Base-by-base conservation (phyloP, 75 land plant genomes). In the Sequoia sempervirens region DNA sequence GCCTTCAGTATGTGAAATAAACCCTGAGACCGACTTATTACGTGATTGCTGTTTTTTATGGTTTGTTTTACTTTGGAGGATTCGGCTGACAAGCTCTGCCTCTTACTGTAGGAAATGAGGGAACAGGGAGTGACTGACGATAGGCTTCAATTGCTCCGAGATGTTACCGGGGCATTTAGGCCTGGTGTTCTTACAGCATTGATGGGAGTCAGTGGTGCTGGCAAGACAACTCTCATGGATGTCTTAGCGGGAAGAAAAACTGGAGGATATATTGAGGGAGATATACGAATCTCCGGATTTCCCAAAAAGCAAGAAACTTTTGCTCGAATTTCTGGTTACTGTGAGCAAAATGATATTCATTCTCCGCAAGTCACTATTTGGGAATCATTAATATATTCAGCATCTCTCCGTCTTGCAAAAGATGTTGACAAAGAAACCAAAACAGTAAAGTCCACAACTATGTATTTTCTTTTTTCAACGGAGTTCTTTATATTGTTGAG, bases 171-270 rank as follows among this genome's bases (percentile, higher is more conserved):
- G 54, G 89, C 94, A 69, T 95, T 95, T 80, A 83, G 96, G 45
- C 97, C 97, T 32, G 95, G 97, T 37, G 90, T 94, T 46, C 84
- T 95, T 32, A 94, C 97, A 17, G 95, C 95, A 30, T 82, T 95
- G 15, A 93, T 95, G 92, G 96, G 97, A 74, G 92, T 95, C n/a
- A 95, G 97, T 87, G 97, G 97, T 11, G 96, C 97, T n/a, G 97
- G 97, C 81, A 95, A 95, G 87, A 94, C 95, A 4, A 95, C 97
- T 11, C 89, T 95, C 58, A 95, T 95, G 95, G 97, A 95, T 87
- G 97, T 95, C 66, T 80, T 95, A 23, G 97, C 97, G 46, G 97
- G 95, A 75, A 83, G 95, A 80, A 95, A 95, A 54, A 95, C 97
- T 0, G 95, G 97, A 13, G 97, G 97, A 69, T 93, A 93, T 82